A percentile compares a stretch with the other conserved stretches of the same genome.
Evolutionary conservation across 441 rosid species (phyloP).

Genomic region (Croton setiger): DNA sequence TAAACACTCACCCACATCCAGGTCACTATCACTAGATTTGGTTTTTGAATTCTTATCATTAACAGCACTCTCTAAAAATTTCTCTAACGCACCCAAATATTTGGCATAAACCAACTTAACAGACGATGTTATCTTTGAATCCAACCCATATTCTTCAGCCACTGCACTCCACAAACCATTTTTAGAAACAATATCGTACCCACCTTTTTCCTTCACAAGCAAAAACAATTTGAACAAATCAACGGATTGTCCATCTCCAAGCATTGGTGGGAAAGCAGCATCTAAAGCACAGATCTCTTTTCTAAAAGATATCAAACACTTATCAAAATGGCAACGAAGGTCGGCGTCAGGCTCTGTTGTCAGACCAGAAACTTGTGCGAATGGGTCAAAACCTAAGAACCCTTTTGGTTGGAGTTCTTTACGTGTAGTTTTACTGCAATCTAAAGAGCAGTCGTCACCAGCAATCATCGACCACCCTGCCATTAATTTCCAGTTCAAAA

Average conservation of each 20-base stretch:
- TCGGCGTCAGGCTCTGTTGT: slow-evolving; percentile 5
- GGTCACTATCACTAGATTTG: slow-evolving; percentile 14
- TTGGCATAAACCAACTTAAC: slow-evolving; percentile 49
- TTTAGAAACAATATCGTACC: slow-evolving; percentile 36
- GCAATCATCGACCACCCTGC: slow-evolving; percentile 64
- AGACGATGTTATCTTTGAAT: slow-evolving; percentile 22
- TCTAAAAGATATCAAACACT: slow-evolving; percentile 23
- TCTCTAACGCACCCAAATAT: slow-evolving; percentile 48
- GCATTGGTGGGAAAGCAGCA: slow-evolving; percentile 43
- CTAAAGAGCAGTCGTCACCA: slow-evolving; percentile 32
- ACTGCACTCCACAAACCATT: slow-evolving; percentile 50
- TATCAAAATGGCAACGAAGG: slow-evolving; percentile 29
- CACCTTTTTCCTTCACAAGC: slow-evolving; percentile 45
- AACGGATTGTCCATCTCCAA: slow-evolving; percentile 37
- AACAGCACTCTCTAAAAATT: slow-evolving; percentile 43
- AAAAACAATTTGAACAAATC: slow-evolving; percentile 47
- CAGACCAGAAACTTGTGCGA: slow-evolving; percentile 13
- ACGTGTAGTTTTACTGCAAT: slow-evolving; percentile 23
- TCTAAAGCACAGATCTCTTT: slow-evolving; percentile 31
- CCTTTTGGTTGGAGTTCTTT: slow-evolving; percentile 20
- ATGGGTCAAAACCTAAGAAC: slow-evolving; percentile 22
- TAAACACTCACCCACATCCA: slow-evolving; percentile 24
- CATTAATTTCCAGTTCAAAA: slow-evolving; percentile 44
- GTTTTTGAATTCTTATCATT: slow-evolving; percentile 20
- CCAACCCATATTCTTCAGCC: slow-evolving; percentile 49